Conservation (phyloP, 2,329 filamentous ascomycete species). For the Cercospora citrullina region DNA sequence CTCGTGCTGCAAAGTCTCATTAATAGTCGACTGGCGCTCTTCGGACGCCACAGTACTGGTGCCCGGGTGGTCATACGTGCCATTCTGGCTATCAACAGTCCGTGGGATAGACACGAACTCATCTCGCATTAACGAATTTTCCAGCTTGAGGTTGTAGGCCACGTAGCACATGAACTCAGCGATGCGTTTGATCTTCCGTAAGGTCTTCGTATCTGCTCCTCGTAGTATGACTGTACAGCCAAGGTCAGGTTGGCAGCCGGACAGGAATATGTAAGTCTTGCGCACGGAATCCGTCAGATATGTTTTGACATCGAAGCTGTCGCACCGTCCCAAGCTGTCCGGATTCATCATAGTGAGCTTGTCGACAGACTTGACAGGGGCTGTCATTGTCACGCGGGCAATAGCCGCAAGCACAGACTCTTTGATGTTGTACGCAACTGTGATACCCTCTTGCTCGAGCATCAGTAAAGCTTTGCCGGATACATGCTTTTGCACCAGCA, state of each 20-base stretch:
- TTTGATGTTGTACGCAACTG: constrained; percentile 96
- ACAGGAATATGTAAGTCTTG: constrained; percentile 95
- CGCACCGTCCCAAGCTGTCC: constrained; percentile 75
- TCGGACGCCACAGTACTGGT: constrained; percentile 13
- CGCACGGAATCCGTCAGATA: constrained; percentile 82
- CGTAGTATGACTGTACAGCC: constrained; percentile 93
- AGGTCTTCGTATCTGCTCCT: constrained; percentile 69
- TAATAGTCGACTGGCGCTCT: constrained; percentile 19
- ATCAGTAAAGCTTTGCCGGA: constrained; percentile 88
- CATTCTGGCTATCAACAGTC: constrained; percentile 43
- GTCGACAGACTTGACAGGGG: constrained; percentile 91
- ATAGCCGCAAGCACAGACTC: constrained; percentile 93
- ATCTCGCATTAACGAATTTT: constrained; percentile 90
- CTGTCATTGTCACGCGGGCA: constrained; percentile 84
- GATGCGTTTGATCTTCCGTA: constrained; percentile 83
- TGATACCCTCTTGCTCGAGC: constrained; percentile 82
- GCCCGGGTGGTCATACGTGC: constrained; percentile 23
- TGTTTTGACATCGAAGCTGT: constrained; percentile 91
- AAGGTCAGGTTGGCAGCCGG: constrained; percentile 82
- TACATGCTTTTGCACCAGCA: constrained; percentile 91
- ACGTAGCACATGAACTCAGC: constrained; percentile 99
- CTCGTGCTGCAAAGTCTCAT: constrained; percentile 22
- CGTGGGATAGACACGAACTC: constrained; percentile 83
- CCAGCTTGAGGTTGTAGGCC: constrained; percentile 93
- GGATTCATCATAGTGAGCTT: constrained; percentile 73